These are phyloP conservation scores for Lipomyces mesembrius DNA, from an alignment of 805 yeast species.

Conservation along the genomic window DNA sequence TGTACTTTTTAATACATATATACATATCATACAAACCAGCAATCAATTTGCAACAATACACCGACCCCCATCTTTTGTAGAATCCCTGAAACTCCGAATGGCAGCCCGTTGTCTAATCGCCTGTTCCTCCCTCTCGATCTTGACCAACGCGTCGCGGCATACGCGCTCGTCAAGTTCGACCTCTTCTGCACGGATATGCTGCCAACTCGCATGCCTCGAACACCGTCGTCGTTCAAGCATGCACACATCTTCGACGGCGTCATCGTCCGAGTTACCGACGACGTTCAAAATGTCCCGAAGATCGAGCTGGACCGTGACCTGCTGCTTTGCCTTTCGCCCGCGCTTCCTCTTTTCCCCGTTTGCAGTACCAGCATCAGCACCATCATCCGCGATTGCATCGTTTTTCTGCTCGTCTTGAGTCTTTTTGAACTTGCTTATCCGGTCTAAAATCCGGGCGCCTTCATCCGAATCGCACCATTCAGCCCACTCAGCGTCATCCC, in stretches of 20 bases:
- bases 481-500: conserved; percentile 40
- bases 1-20: not conserved
- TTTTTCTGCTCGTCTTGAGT: conserved; percentile 13
- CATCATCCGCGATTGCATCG: not conserved
- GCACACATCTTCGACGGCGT: conserved; percentile 30
- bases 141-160: conserved; percentile 12
- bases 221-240: conserved; percentile 37
- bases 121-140: conserved; percentile 17
- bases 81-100: conserved; percentile 28
- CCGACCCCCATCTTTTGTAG: conserved; percentile 19
- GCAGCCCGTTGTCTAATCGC: conserved; percentile 21
- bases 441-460: conserved; percentile 22
- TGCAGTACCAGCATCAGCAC: too few relatives aligned
- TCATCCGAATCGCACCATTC: conserved; percentile 29
- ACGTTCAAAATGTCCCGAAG: conserved; percentile 17
- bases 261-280: conserved; percentile 2
- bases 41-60: conserved; percentile 15
- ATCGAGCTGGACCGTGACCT: conserved; percentile 16
- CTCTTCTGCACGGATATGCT: conserved; percentile 34
- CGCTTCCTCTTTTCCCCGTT: conserved; percentile 1
- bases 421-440: conserved; percentile 14
- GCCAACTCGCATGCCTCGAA: conserved; percentile 37
- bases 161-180: conserved; percentile 33
- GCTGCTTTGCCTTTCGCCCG: conserved; percentile 9
- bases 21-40: not conserved